Evolutionary conservation across 192 early-diverging fungal genomes (phyloP).

Genomic region (Spizellomyces sp.): DNA sequence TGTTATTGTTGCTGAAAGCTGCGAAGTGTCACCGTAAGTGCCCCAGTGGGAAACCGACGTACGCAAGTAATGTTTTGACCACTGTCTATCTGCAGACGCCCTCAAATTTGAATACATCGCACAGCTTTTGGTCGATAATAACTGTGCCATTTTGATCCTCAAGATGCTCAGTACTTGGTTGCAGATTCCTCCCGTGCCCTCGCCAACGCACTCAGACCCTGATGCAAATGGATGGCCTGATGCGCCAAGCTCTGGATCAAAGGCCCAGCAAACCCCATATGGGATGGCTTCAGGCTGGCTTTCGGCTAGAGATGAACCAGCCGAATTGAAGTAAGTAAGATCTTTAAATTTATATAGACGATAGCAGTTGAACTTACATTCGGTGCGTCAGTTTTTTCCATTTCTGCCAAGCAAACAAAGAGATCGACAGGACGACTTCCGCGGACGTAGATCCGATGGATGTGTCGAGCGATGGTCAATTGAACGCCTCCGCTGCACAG

Average conservation of each 20-base stretch:
- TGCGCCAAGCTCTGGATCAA: not conserved
- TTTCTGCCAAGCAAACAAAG: slow-evolving; percentile 19
- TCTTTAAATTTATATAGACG: not conserved
- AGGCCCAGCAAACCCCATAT: not conserved
- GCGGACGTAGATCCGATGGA: no score
- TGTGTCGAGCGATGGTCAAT: no score
- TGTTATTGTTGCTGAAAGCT: slow-evolving; percentile 66
- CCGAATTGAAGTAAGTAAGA: slow-evolving; percentile 41
- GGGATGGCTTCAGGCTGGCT: slow-evolving; percentile 42
- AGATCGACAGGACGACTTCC: not conserved
- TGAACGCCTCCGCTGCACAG: not conserved
- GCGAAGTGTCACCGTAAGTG: slow-evolving; percentile 67
- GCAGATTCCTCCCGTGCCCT: slow-evolving; percentile 49
- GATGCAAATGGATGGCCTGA: not conserved
- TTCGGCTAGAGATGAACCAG: slow-evolving; percentile 34
- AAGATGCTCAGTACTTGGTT: slow-evolving; percentile 79
- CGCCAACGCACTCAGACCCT: slow-evolving; percentile 1
- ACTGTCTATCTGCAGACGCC: slow-evolving; percentile 49
- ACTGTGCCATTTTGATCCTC: slow-evolving; percentile 77
- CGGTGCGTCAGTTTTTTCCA: slow-evolving; percentile 27
- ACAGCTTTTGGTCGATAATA: slow-evolving; percentile 79
- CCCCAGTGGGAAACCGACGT: not conserved
- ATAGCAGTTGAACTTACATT: not conserved
- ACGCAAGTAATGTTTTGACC: slow-evolving; percentile 1
- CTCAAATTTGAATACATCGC: slow-evolving; percentile 79